Percentiles rank a stretch among this genome's conserved stretches.
phyloP scores from a whole-genome alignment of 2,329 filamentous ascomycete genomes.

The Cytospora piceae region DNA sequence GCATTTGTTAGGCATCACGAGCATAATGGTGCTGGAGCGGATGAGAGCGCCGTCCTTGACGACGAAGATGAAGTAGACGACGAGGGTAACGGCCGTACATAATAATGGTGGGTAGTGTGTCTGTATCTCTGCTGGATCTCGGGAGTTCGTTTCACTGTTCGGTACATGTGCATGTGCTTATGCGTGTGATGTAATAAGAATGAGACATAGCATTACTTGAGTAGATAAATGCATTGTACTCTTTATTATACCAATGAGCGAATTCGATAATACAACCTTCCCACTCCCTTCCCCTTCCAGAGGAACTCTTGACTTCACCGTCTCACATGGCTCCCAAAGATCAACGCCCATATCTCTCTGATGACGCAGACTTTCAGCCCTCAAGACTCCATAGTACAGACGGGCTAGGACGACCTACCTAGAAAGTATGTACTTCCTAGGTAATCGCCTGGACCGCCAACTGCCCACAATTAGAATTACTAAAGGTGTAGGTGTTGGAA shows the following conservation, averaged over 20 bases:
- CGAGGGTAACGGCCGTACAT: neutral
- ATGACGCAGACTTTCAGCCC: neutral
- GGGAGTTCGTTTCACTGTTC: neutral
- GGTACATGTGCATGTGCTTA: neutral
- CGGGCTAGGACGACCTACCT: neutral
- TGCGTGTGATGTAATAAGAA: neutral
- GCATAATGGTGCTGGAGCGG: neutral
- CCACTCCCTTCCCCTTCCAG: neutral
- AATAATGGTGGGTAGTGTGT: neutral
- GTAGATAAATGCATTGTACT: neutral
- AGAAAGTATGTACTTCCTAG: neutral
- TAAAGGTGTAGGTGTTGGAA: neutral
- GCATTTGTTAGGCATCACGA: slow-evolving; percentile 21
- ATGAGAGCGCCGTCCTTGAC: slow-evolving; percentile 14
- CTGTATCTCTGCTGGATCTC: neutral
- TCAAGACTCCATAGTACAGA: neutral
- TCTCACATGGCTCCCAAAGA: neutral
- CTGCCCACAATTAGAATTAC: slow-evolving; percentile 2
- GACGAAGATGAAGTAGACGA: slow-evolving; percentile 8
- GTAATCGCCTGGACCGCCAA: neutral
- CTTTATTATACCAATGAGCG: neutral
- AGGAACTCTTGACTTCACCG: neutral
- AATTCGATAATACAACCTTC: neutral
- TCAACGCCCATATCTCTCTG: neutral
- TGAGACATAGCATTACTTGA: neutral